These are phyloP conservation scores for Stellera chamaejasme DNA, from an alignment of 345 rosid genomes.

Conservation along the genomic window DNA sequence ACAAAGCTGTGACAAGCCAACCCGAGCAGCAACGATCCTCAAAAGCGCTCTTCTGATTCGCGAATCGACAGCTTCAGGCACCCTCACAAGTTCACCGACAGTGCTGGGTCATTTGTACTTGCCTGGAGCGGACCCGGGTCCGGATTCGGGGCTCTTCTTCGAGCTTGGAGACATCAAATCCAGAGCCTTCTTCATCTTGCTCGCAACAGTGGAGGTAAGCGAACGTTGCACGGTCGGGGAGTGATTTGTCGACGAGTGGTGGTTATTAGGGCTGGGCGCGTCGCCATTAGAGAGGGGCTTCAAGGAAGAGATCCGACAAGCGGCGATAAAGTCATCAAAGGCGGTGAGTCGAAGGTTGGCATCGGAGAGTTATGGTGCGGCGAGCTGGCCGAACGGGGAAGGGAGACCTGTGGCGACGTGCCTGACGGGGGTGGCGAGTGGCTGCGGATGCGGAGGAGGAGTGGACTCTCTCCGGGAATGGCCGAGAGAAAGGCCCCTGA, in stretches of 20 bases:
- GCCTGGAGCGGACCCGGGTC: slow-evolving; percentile 47
- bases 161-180: slow-evolving; percentile 76
- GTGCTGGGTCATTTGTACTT: slow-evolving; percentile 58
- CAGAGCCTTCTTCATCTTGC: slow-evolving; percentile 91
- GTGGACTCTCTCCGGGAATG: slow-evolving; percentile 75
- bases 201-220: slow-evolving; percentile 83
- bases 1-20: slow-evolving; percentile 19
- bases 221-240: slow-evolving; percentile 68
- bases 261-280: slow-evolving; percentile 12
- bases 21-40: slow-evolving; percentile 88
- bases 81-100: slow-evolving; percentile 86
- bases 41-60: slow-evolving; percentile 84
- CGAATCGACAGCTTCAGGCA: slow-evolving; percentile 73
- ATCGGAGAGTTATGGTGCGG: slow-evolving; percentile 51
- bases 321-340: slow-evolving; percentile 91
- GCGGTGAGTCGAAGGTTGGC: slow-evolving; percentile 78
- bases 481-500: slow-evolving; percentile 87
- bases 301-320: slow-evolving; percentile 69
- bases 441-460: slow-evolving; percentile 22
- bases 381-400: slow-evolving; percentile 76
- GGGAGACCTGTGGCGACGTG: slow-evolving; percentile 38
- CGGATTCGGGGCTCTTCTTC: slow-evolving; percentile 55
- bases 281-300: slow-evolving; percentile 46
- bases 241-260: slow-evolving; percentile 25
- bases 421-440: slow-evolving; percentile 19